Evolutionary conservation across 2,329 filamentous ascomycete species (phyloP), one percentile per base, ranked within the genome.

Genomic region (Neoarthrinium moseri): DNA sequence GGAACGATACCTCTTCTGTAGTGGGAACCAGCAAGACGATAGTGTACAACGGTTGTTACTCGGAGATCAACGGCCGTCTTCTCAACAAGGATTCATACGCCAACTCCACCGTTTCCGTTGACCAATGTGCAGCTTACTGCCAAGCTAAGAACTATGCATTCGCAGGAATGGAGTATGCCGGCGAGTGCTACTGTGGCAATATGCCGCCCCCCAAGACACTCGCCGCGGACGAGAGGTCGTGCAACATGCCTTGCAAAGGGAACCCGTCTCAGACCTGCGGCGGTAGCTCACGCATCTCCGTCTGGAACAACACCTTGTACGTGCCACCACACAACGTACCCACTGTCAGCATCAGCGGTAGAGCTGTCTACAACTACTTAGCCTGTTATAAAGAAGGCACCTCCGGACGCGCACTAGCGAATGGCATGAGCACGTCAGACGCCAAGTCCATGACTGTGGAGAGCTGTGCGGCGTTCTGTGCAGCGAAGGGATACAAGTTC

Each of bases 261-360:
- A 45, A 47, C 24, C 6, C 15, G 11, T n/a, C 39, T 8, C 33
- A 44, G 23, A 32, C 34, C 10, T 51, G 45, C 37, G 49, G 42
- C 22, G 45, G 43, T 4, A 41, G 42, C 40, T 46, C 37, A 13
- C 49, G 48, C 12, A 15, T 56, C 10, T 53, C 51, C 13, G 36
- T 57, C 30, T 57, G 49, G 43, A 54, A 51, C 23, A 49, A 46
- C 29, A 52, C 51, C 6, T 21, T 54, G 5, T 53, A 53, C 33
- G 47, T 47, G 17, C 33, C 51, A 2, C 50, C 53, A 15, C 46
- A 32, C 18, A 50, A 47, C n/a, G 27, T 54, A 5, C 46, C 39
- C 7, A 47, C 38, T 3, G 45, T 47, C 8, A 43, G 21, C n/a
- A 39, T 35, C 20, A 44, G 42, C 5, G 21, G 27, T 1, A 18